Percentiles rank a stretch among this genome's conserved stretches.
These are phyloP conservation scores for Fusarium begoniae DNA, from an alignment of 2,329 filamentous ascomycete species.

Conservation along the genomic window DNA sequence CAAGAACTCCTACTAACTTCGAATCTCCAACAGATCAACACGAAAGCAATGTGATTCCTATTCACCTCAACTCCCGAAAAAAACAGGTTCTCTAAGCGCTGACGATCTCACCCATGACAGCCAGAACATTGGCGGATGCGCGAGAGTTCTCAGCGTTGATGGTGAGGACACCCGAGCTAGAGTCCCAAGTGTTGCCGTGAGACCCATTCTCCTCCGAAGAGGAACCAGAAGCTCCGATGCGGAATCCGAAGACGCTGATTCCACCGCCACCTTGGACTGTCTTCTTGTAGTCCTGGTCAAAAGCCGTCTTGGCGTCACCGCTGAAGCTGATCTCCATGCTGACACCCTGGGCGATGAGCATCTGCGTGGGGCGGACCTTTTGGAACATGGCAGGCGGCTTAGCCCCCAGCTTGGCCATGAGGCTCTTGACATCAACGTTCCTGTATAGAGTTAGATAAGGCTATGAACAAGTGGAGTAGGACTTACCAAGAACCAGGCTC, in stretches of 20 bases:
- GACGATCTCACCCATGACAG: background rate
- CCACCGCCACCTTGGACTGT: background rate
- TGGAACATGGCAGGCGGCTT: background rate
- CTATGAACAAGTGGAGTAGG: rapidly evolving
- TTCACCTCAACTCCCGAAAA: rapidly evolving
- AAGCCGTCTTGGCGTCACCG: background rate
- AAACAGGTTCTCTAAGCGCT: background rate
- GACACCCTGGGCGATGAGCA: background rate
- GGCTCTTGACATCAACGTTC: background rate
- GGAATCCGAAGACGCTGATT: background rate
- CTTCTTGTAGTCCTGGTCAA: background rate
- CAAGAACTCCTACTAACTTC: background rate
- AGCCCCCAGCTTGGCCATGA: background rate
- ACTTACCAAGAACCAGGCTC: background rate
- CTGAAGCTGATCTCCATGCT: background rate
- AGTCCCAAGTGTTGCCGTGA: background rate
- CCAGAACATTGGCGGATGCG: background rate
- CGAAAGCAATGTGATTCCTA: background rate
- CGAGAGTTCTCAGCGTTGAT: background rate
- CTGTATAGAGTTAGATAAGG: background rate
- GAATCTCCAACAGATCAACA: too few relatives aligned
- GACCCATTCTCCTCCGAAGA: background rate
- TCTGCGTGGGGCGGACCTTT: background rate
- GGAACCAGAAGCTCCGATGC: background rate
- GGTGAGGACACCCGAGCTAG: background rate